Evolutionary conservation across 108 stramenopile genomes (phyloP).

Genomic region (Halocafeteria seosinensis): DNA sequence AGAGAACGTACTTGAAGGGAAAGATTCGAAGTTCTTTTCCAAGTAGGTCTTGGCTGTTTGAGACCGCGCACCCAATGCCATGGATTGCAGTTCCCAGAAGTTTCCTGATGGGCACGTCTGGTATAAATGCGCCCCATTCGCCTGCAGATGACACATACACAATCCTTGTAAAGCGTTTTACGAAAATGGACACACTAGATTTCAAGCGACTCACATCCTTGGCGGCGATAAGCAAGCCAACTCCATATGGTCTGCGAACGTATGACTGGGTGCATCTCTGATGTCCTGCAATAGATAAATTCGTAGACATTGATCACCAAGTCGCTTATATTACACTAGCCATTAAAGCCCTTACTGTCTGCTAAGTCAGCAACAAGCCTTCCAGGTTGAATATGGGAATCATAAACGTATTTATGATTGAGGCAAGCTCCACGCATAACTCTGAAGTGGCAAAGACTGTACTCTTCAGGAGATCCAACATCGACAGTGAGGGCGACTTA

Average conservation of each 20-base stretch:
- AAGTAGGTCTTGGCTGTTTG: conserved; percentile 90
- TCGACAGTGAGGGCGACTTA: conserved; percentile 45
- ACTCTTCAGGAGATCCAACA: neutral
- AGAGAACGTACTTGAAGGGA: conserved; percentile 7
- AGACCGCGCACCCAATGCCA: conserved; percentile 78
- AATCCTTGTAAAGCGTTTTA: too few relatives aligned
- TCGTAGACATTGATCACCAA: too few relatives aligned
- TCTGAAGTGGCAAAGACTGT: neutral
- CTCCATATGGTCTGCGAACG: conserved; percentile 89
- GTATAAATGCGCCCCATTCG: conserved; percentile 71
- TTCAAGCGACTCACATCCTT: conserved; percentile 35
- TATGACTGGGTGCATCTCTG: conserved; percentile 95
- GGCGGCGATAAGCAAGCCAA: conserved; percentile 73
- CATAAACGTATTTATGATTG: conserved; percentile 92
- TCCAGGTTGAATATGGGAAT: conserved; percentile 63
- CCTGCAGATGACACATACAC: too few relatives aligned
- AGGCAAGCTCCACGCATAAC: conserved; percentile 68
- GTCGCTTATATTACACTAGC: too few relatives aligned
- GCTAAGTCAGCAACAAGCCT: conserved; percentile 76
- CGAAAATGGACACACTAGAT: too few relatives aligned
- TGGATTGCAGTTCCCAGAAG: conserved; percentile 80
- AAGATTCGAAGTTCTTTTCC: conserved; percentile 55
- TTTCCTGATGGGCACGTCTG: conserved; percentile 92
- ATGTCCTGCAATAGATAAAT: conserved; percentile 54
- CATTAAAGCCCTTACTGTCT: conserved; percentile 53